These are phyloP conservation scores for Neurospora pannonica DNA, from an alignment of 495 filamentous ascomycete species.

Conservation along the genomic window DNA sequence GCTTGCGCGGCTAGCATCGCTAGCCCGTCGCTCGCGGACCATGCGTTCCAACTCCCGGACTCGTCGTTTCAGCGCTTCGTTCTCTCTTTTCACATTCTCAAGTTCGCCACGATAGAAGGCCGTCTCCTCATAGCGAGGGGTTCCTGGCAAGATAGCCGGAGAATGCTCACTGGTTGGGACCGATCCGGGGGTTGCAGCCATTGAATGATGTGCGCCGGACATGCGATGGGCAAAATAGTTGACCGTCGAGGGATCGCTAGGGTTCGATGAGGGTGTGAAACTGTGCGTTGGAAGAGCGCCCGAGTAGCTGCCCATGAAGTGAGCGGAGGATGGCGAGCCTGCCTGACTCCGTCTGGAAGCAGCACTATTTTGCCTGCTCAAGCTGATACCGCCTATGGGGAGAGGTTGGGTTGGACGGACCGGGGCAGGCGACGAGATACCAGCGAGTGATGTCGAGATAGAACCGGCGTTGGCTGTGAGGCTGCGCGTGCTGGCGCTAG, in stretches of 20 bases:
- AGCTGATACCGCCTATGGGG: constrained; percentile 21
- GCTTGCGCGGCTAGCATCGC: constrained; percentile 28
- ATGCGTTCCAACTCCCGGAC: constrained; percentile 63
- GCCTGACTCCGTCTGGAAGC: constrained; percentile 34
- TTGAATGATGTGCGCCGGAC: constrained; percentile 5
- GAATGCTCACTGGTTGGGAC: constrained; percentile 25
- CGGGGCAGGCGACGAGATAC: constrained; percentile 24
- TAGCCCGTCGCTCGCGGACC: constrained; percentile 35
- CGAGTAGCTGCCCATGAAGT: constrained; percentile 2
- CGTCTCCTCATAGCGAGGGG: constrained; percentile 62
- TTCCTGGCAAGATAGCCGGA: constrained; percentile 39
- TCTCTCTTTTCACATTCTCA: constrained; percentile 67
- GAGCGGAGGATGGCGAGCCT: constrained; percentile 28
- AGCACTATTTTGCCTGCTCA: constrained; percentile 36
- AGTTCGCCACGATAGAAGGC: constrained; percentile 59
- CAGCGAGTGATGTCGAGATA: constrained; percentile 13
- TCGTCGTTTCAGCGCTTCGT: constrained; percentile 62
- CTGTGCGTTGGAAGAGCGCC: constrained; percentile 1
- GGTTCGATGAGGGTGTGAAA: constrained; percentile 10
- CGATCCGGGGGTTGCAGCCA: constrained; percentile 8
- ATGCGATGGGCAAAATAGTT: constrained; percentile 25
- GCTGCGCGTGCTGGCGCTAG: constrained; percentile 47
- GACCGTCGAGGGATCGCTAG: constrained; percentile 11
- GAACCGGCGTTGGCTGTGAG: constrained; percentile 20
- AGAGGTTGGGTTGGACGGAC: constrained; percentile 20